Base-by-base conservation (phyloP, 371 early-diverging fungal genomes). In the Circinella umbellata region DNA sequence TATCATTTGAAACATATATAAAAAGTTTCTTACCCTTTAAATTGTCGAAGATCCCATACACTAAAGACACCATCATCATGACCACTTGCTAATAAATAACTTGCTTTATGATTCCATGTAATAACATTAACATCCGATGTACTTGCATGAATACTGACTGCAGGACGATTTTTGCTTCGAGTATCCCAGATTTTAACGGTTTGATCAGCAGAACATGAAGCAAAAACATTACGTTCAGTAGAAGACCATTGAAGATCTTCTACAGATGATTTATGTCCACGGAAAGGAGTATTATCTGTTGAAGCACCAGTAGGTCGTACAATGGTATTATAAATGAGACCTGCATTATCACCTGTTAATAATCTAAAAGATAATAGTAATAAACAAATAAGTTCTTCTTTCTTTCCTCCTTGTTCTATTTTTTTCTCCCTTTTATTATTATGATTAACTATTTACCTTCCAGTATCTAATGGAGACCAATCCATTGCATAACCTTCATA, bases 221-320 rank as follows among this genome's bases (percentile, higher is more conserved):
- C 97, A 89, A 99, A 99, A 7, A 98, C 97, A 34, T 87, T 90
- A 38, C 86, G 86, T 73, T 97, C 95, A 1, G 89, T 83, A 35
- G 97, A 96, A 1, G 97, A 96, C 97, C 98, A 98, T 80, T 98
- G 98, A 59, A 99, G 69, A 82, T 99, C 99, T 78, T 99, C 99
- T 6, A 98, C 91, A 38, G 95, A 95, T 15, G 89, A 87, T 57
- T 83, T 86, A 75, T 97, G 98, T 57, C 94, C 97, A 42, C 78
- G 82, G 82, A 94, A 96, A 6, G 95, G 86, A 18, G 82, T 83
- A 38, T 86, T 74, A 59, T 95, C 95, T 11, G 96, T 92, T 18
- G 86, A 75, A 17, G 83, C 80, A 9, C 87, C 89, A 34, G 89
- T 76, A 20, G 81, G 80, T 47, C 90, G 80, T 62, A 92, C 68